Conservation (phyloP, 768 basidiomycete species). For the Hygrophorus russula region DNA sequence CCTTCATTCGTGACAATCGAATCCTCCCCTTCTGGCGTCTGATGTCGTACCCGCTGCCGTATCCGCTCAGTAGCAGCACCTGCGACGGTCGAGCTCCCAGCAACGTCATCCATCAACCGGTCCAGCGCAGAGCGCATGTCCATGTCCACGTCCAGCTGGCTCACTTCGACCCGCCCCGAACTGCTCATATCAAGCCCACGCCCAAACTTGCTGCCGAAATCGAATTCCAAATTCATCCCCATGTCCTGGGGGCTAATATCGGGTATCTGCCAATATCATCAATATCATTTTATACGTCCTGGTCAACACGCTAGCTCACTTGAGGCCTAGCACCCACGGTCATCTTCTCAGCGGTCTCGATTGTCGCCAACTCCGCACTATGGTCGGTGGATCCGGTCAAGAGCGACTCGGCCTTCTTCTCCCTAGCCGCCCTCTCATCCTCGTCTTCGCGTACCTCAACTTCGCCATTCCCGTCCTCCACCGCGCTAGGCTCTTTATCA, state of each 20-base stretch:
- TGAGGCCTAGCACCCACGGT: slow-evolving; percentile 12
- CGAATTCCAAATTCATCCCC: slow-evolving; percentile 22
- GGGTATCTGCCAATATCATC: not conserved
- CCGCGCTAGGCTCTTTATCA: slow-evolving; percentile 16
- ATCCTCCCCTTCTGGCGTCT: slow-evolving; percentile 27
- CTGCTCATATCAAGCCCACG: slow-evolving; percentile 16
- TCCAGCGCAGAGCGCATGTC: slow-evolving; percentile 70
- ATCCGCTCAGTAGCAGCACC: slow-evolving; percentile 12
- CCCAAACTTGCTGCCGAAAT: slow-evolving; percentile 40
- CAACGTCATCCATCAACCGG: slow-evolving; percentile 62
- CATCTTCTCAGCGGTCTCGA: slow-evolving; percentile 35
- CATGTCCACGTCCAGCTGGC: slow-evolving; percentile 39
- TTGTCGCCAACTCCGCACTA: slow-evolving; percentile 39
- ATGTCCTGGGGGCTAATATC: not conserved
- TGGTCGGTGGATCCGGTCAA: slow-evolving; percentile 17
- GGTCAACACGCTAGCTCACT: not conserved
- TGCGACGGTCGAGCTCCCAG: slow-evolving; percentile 18
- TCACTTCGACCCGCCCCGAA: slow-evolving; percentile 10
- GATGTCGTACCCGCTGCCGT: not conserved
- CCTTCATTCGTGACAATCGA: slow-evolving; percentile 19
- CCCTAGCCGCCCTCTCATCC: slow-evolving; percentile 13
- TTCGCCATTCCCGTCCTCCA: slow-evolving; percentile 8
- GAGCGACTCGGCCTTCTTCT: slow-evolving; percentile 19
- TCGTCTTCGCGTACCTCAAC: slow-evolving; percentile 8
- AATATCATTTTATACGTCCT: not conserved